phyloP scores from a whole-genome alignment of 2,329 filamentous ascomycete genomes.

The Orbilia quercus region DNA sequence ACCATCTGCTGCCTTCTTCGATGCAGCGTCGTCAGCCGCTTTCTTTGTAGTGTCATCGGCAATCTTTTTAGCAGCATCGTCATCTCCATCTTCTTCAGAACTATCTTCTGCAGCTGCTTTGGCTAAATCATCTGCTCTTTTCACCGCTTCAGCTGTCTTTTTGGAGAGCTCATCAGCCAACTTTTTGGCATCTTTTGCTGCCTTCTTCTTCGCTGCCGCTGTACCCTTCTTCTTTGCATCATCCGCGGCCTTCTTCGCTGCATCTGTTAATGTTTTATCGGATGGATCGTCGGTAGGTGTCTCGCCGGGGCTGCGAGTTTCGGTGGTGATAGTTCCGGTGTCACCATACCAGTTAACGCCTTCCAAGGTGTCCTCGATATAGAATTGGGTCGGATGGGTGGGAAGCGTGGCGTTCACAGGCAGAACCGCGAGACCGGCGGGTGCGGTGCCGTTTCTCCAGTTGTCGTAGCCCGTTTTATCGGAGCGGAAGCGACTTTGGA shows the following conservation, averaged over 20 bases:
- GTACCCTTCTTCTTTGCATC: background rate
- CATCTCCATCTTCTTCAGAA: too few species aligned
- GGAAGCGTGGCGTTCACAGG: conserved; percentile 19
- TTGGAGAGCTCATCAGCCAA: too few species aligned
- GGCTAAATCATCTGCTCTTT: too few species aligned
- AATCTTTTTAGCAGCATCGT: background rate
- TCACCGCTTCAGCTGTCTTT: too few species aligned
- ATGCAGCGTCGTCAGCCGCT: background rate
- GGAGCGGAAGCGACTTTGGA: conserved; percentile 16
- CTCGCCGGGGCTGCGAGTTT: too few species aligned
- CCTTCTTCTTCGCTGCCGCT: too few species aligned
- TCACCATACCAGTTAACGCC: conserved; percentile 42
- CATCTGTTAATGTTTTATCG: too few species aligned
- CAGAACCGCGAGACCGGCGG: background rate
- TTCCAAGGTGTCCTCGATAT: conserved; percentile 31
- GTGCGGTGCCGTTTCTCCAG: conserved; percentile 13
- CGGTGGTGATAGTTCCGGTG: conserved; percentile 17
- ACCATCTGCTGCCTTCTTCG: background rate
- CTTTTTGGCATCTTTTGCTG: too few species aligned
- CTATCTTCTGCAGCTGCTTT: too few species aligned
- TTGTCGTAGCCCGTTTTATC: conserved; percentile 16
- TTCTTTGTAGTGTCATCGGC: background rate
- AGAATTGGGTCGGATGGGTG: conserved; percentile 27
- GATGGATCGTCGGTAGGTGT: too few species aligned
- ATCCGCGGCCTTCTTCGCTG: too few species aligned